Base-by-base conservation (phyloP, 177 flowering plant species). In the Vitis hybrid region DNA sequence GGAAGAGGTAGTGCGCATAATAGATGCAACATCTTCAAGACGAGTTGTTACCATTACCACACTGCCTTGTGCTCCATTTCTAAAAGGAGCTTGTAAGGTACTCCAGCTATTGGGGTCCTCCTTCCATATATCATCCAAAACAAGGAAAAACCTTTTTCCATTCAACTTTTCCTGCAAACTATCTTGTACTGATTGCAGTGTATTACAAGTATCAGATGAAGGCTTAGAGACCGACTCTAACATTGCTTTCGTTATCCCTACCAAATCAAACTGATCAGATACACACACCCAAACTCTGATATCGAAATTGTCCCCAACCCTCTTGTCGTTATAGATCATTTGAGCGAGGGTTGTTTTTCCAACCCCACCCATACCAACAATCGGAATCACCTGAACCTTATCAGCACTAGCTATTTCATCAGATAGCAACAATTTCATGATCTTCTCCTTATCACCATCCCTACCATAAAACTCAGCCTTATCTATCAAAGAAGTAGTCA, bases 301-400 rank as follows among this genome's bases (percentile, higher is more conserved):
- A 19, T 78, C 75, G 63, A 78, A 81, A 15, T 57, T 19, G 3
- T 49, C 55, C 16, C 31, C 16, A 50, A 71, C 70, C 19, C 11
- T 53, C 6, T 16, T 2, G 48, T 76, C 71, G n/a, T 74, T 71
- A 56, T 65, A 80, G 2, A 77, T 73, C 9, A 75, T 3, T n/a
- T 73, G 78, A 14, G 83, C 77, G 18, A 80, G 71, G 1, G 78
- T 65, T 0, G 83, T 80, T 75, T 80, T 80, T 0, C 83, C 79
- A 2, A 73, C 9, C 3, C 83, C 83, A 0, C 73, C 77, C 79
- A 80, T 77, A 0, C 83, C 83, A 0, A 70, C 55, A 10, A 80
- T 72, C 2, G 79, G 62, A 55, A 77, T 49, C 3, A 80, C 74
- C 16, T 53, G 31, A 2, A 68, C 5, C 1, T 19, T 50, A 48